A percentile compares a stretch with the other conserved stretches of the same genome.
Evolutionary conservation across 345 rosid species (phyloP).

Genomic region (Rhodamnia rubescens): DNA sequence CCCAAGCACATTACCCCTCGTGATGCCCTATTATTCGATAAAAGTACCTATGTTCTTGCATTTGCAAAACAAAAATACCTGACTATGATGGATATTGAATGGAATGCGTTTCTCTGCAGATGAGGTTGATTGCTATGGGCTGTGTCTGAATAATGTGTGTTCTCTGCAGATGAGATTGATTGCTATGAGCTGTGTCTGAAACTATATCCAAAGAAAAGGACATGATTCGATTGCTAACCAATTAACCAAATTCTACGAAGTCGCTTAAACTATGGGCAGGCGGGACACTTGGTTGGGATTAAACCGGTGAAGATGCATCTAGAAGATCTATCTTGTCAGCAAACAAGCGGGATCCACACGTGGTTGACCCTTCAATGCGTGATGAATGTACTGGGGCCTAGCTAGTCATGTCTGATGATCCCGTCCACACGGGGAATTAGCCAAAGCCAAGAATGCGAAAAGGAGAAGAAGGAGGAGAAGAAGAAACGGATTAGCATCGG

Average conservation of each 20-base stretch:
- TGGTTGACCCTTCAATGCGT: neutral
- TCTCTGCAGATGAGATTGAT: no score
- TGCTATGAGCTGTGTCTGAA: neutral
- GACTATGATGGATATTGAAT: neutral
- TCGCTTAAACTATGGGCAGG: neutral
- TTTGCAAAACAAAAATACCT: neutral
- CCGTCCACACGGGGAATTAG: neutral
- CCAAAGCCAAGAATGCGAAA: neutral
- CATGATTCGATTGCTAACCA: neutral
- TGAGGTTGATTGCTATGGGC: neutral
- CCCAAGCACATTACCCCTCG: no score
- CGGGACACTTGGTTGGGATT: neutral
- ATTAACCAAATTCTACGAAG: neutral
- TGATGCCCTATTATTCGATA: neutral
- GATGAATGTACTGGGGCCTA: neutral
- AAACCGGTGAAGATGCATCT: neutral
- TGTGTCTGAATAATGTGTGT: neutral
- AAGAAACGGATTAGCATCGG: neutral
- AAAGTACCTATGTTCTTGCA: neutral
- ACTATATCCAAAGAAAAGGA: neutral
- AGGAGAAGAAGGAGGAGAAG: neutral
- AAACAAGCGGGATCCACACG: neutral
- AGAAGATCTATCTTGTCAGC: neutral
- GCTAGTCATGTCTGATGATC: neutral
- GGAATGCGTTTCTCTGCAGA: neutral